A percentile compares a stretch with the other conserved stretches of the same genome.
phyloP scores from a whole-genome alignment of 352 stramenopile species.

The Pythium scleroteichum region DNA sequence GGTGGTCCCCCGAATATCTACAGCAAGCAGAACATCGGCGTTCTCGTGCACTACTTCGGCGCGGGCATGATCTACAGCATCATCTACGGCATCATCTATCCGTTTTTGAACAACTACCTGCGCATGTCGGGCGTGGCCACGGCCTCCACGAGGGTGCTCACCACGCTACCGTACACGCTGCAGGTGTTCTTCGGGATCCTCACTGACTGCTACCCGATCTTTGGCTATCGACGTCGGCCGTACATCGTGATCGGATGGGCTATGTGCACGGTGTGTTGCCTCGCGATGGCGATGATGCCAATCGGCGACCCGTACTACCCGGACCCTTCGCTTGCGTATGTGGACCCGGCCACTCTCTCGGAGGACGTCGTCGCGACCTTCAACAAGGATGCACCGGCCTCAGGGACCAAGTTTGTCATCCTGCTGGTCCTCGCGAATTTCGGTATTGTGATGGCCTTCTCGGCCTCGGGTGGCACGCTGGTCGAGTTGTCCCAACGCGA shows the following conservation, averaged over 20 bases:
- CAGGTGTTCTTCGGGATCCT: constrained; percentile 25
- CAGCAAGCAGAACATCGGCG: constrained; percentile 26
- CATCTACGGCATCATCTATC: constrained; percentile 27
- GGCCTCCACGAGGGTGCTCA: constrained; percentile 29
- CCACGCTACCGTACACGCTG: constrained; percentile 52
- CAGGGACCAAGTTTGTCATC: constrained; percentile 28
- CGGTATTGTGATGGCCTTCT: constrained; percentile 50
- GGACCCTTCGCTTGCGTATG: constrained; percentile 4
- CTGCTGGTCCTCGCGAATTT: constrained; percentile 50
- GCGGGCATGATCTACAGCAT: constrained; percentile 28
- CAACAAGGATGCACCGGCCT: constrained; percentile 20
- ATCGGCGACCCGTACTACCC: constrained; percentile 24
- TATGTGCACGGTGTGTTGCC: constrained; percentile 15
- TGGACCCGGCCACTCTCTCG: constrained; percentile 2
- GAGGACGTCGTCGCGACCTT: constrained; percentile 5
- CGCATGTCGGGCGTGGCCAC: constrained; percentile 30
- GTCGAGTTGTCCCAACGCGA: constrained; percentile 38
- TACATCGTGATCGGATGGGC: neutral
- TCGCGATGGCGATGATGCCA: constrained; percentile 23
- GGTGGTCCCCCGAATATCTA: constrained; percentile 31
- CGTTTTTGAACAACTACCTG: constrained; percentile 40
- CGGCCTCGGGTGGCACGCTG: constrained; percentile 40
- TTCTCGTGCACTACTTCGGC: constrained; percentile 31
- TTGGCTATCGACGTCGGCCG: neutral
- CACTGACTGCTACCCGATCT: neutral